Percentiles rank a stretch among this genome's conserved stretches.
These are phyloP conservation scores for Sporormia fimetaria DNA, from an alignment of 495 filamentous ascomycete genomes.

Conservation along the genomic window DNA sequence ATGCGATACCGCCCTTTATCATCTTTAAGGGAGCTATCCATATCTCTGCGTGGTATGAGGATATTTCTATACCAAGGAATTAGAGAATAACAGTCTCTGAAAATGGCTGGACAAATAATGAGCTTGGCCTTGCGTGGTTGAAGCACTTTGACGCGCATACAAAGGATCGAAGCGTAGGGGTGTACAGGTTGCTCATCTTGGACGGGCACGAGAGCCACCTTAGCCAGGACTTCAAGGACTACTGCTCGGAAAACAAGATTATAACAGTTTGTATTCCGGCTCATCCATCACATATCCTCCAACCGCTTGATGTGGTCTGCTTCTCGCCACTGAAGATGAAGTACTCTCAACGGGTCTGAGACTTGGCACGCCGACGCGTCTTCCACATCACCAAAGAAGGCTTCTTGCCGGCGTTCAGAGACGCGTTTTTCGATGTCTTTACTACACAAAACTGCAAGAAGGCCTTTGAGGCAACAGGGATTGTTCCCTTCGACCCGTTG, in stretches of 20 bases:
- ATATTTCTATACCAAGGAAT: conserved; percentile 1
- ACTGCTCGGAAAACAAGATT: neutral
- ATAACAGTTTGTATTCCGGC: neutral
- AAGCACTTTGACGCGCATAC: conserved; percentile 11
- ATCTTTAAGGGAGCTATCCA: conserved; percentile 1
- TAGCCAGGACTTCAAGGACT: neutral
- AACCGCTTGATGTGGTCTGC: neutral
- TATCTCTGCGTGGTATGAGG: conserved; percentile 9
- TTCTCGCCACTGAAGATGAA: neutral
- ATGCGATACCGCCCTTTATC: conserved; percentile 8
- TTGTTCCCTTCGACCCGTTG: no score
- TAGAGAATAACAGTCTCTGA: neutral
- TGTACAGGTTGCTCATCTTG: neutral
- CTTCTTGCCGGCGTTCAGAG: neutral
- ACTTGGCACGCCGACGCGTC: neutral
- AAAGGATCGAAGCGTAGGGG: neutral
- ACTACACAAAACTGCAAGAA: no score
- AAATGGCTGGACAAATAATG: conserved; percentile 8
- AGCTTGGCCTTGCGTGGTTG: conserved; percentile 9
- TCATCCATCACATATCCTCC: neutral
- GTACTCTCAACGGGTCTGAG: neutral
- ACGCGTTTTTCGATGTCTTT: no score
- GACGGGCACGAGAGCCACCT: neutral
- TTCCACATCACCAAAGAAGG: neutral
- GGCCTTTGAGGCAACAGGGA: no score